phyloP scores from a whole-genome alignment of 192 early-diverging fungal genomes.

The Podila verticillata region DNA sequence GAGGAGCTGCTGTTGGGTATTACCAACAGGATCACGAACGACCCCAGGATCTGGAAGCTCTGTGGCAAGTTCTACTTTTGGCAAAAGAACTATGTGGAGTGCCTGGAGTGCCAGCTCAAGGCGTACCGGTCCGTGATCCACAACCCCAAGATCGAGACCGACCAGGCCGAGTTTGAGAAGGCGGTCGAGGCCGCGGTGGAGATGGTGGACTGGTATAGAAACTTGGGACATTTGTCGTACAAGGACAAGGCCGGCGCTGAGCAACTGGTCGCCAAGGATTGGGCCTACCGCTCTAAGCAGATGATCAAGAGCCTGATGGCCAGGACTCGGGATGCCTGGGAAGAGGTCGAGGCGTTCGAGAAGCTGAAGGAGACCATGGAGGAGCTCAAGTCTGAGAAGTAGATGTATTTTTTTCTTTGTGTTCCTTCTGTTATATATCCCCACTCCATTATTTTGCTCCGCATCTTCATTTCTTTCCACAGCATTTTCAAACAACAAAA shows the following conservation, averaged over 20 bases:
- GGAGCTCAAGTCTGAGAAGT: constrained; percentile 62
- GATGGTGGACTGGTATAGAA: constrained; percentile 81
- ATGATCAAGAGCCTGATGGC: constrained; percentile 86
- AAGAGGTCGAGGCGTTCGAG: constrained; percentile 67
- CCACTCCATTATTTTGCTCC: neutral
- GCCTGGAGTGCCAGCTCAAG: constrained; percentile 85
- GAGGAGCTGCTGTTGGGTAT: constrained; percentile 78
- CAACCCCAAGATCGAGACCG: constrained; percentile 79
- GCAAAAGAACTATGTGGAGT: constrained; percentile 66
- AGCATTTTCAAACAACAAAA: neutral
- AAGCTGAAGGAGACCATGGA: constrained; percentile 69
- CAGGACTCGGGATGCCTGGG: constrained; percentile 79
- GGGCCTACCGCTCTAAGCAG: constrained; percentile 87
- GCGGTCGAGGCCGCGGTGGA: constrained; percentile 77
- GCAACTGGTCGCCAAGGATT: constrained; percentile 82
- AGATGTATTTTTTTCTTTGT: neutral
- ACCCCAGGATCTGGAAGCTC: constrained; percentile 78
- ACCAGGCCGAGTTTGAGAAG: constrained; percentile 73
- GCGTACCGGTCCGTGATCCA: constrained; percentile 85
- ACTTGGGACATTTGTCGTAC: constrained; percentile 70
- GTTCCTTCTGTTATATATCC: neutral
- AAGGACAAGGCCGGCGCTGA: constrained; percentile 50
- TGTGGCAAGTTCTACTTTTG: constrained; percentile 82
- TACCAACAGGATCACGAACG: constrained; percentile 77
- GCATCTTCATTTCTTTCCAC: neutral